Percentiles rank a stretch among this genome's conserved stretches.
phyloP scores from a whole-genome alignment of 2,329 filamentous ascomycete species.

The Fusarium sp. region DNA sequence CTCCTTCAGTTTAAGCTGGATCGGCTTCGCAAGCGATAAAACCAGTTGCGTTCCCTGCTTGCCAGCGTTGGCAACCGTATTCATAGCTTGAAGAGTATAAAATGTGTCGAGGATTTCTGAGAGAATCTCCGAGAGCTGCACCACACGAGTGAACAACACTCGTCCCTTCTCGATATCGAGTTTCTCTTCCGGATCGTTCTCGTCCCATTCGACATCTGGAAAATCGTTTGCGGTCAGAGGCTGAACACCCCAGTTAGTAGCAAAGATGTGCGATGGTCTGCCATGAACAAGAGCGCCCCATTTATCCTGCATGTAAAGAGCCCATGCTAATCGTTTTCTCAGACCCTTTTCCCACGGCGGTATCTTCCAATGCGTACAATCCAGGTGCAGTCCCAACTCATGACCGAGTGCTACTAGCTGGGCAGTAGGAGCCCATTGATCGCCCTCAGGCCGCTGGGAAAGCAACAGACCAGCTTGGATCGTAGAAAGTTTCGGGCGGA shows the following conservation, averaged over 20 bases:
- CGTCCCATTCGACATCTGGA: slow-evolving; percentile 76
- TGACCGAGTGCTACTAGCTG: slow-evolving; percentile 89
- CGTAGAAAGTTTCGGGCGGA: slow-evolving; percentile 83
- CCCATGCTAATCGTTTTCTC: slow-evolving; percentile 89
- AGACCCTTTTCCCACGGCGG: slow-evolving; percentile 88
- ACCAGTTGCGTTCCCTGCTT: slow-evolving; percentile 78
- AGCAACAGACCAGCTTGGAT: slow-evolving; percentile 82
- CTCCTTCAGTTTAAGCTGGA: slow-evolving; percentile 84
- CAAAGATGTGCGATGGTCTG: slow-evolving; percentile 80
- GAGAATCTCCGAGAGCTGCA: slow-evolving; percentile 79
- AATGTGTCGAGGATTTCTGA: slow-evolving; percentile 86
- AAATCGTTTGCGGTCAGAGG: slow-evolving; percentile 76
- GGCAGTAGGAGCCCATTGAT: slow-evolving; percentile 86
- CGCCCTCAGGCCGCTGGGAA: slow-evolving; percentile 79
- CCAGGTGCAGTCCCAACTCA: slow-evolving; percentile 88
- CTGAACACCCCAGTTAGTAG: slow-evolving; percentile 81
- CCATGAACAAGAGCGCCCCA: slow-evolving; percentile 90
- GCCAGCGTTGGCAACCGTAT: slow-evolving; percentile 74
- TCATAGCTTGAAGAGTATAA: slow-evolving; percentile 82
- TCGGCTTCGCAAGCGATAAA: slow-evolving; percentile 80
- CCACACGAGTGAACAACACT: slow-evolving; percentile 79
- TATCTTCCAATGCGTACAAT: slow-evolving; percentile 89
- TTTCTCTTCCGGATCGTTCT: slow-evolving; percentile 70
- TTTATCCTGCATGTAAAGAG: slow-evolving; percentile 92
- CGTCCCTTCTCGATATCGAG: slow-evolving; percentile 75